Conservation (phyloP, 225 moss, liverwort and hornwort genomes). For the Straminergon stramineum region DNA sequence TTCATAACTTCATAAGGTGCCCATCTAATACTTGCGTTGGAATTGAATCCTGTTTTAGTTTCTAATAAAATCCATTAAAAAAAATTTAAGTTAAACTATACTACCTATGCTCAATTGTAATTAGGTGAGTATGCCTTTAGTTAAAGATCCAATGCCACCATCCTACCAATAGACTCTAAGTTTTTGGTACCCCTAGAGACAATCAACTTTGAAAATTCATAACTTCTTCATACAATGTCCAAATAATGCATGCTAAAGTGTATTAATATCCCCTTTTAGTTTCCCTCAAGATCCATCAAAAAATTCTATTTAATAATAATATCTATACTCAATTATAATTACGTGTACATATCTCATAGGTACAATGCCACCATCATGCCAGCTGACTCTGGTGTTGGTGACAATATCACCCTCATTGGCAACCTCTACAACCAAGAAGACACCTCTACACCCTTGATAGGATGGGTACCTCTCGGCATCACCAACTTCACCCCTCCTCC, state of each 20-base stretch:
- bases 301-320: neutral
- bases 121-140: no score
- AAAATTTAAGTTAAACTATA: neutral
- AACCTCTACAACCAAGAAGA: conserved; percentile 19
- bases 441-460: conserved; percentile 14
- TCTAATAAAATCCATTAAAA: neutral
- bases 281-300: neutral
- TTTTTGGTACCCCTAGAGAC: neutral
- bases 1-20: neutral
- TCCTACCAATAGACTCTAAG: neutral
- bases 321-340: neutral
- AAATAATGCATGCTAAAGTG: neutral
- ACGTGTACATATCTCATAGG: accelerated
- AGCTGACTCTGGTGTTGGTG: neutral
- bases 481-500: conserved; percentile 22
- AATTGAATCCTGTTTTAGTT: neutral
- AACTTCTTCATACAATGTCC: neutral
- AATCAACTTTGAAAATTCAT: neutral
- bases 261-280: accelerated
- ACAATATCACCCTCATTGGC: conserved; percentile 9
- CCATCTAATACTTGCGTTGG: no score
- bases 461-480: conserved; percentile 29
- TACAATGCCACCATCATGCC: conserved; percentile 39
- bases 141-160: neutral
- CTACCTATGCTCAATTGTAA: neutral